These are phyloP conservation scores for Zasmidium citrigriseum DNA, from an alignment of 2,329 filamentous ascomycete species.

Conservation along the genomic window DNA sequence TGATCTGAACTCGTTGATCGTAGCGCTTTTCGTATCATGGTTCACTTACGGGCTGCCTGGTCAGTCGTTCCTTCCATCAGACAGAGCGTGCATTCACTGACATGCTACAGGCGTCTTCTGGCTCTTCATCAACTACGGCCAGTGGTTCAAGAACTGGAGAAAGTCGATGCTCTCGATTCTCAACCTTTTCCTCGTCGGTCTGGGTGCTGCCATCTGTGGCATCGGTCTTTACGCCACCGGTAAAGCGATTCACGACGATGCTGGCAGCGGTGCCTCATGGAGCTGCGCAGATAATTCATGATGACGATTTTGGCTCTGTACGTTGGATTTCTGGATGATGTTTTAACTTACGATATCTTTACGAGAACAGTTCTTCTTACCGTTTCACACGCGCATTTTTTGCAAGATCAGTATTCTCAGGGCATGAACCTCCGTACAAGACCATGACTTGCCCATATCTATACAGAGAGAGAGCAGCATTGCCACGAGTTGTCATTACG, in stretches of 20 bases:
- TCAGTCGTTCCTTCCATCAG: background rate
- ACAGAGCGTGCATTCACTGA: background rate
- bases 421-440: too few species aligned
- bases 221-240: constrained; percentile 27
- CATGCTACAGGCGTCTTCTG: constrained; percentile 23
- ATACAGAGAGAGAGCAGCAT: too few species aligned
- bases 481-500: background rate
- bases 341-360: background rate
- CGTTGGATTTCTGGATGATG: background rate
- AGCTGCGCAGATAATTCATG: constrained; percentile 11
- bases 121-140: constrained; percentile 47
- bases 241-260: constrained; percentile 17
- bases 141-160: constrained; percentile 41
- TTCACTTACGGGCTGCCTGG: constrained; percentile 42
- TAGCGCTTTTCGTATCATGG: constrained; percentile 64
- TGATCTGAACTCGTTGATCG: constrained; percentile 63
- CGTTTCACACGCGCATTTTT: too few species aligned
- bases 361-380: too few species aligned
- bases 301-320: background rate
- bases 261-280: constrained; percentile 7
- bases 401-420: too few species aligned
- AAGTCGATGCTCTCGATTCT: constrained; percentile 45
- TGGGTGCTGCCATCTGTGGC: constrained; percentile 27
- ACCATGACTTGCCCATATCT: too few species aligned
- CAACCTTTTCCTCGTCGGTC: constrained; percentile 42